A percentile compares a stretch with the other conserved stretches of the same genome.
phyloP scores from a whole-genome alignment of 1,284 basidiomycete genomes.

The Trichosporon inkin region DNA sequence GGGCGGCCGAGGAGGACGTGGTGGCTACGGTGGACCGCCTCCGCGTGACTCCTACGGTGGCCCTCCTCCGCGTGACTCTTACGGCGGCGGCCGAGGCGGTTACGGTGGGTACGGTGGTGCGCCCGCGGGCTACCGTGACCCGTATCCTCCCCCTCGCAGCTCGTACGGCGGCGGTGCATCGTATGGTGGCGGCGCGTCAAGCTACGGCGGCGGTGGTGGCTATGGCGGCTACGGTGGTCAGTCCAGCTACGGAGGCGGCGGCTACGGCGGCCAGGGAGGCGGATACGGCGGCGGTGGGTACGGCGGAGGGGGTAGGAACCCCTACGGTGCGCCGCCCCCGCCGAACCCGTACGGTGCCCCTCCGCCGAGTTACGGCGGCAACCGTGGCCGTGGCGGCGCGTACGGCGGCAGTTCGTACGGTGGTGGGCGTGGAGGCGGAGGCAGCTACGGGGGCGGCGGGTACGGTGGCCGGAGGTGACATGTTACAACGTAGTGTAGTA shows the following conservation, averaged over 20 bases:
- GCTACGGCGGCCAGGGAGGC: constrained; percentile 9
- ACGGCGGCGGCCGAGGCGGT: constrained; percentile 14
- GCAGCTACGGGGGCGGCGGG: constrained; percentile 53
- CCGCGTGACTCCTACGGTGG: constrained; percentile 34
- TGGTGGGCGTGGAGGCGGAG: constrained; percentile 13
- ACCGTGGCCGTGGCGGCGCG: constrained; percentile 7
- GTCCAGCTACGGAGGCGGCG: constrained; percentile 12
- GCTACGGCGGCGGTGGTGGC: not conserved
- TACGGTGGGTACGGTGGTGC: constrained; percentile 2
- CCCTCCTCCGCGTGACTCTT: constrained; percentile 5
- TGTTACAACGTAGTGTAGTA: not conserved
- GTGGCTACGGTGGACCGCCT: constrained; percentile 33
- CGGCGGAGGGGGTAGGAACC: constrained; percentile 15
- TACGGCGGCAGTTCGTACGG: constrained; percentile 8
- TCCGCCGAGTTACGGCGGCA: constrained; percentile 8
- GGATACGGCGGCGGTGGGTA: constrained; percentile 12
- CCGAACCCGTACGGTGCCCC: constrained; percentile 1
- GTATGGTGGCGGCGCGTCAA: constrained; percentile 4
- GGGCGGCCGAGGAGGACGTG: constrained; percentile 55
- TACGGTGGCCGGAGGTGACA: constrained; percentile 31
- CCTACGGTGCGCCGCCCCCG: constrained; percentile 15
- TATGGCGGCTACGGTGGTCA: constrained; percentile 19
- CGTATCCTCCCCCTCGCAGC: not conserved
- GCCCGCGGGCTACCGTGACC: not conserved
- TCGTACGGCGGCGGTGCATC: constrained; percentile 1